phyloP scores from a whole-genome alignment of 345 rosid genomes.

The Conringia planisiliqua region DNA sequence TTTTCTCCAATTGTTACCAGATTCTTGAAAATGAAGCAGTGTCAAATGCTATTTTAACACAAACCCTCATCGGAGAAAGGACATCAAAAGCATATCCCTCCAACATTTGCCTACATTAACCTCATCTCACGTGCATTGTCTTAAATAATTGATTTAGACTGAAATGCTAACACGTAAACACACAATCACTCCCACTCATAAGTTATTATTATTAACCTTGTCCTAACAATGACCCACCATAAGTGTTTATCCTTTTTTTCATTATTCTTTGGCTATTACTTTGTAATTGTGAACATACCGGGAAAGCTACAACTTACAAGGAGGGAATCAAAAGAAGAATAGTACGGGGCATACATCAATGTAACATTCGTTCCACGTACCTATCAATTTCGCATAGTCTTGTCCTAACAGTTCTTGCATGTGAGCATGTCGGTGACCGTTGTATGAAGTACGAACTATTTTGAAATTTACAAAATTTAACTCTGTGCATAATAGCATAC shows the following conservation, averaged over 20 bases:
- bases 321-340: neutral
- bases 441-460: neutral
- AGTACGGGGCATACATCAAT: neutral
- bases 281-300: neutral
- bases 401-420: conserved; percentile 1
- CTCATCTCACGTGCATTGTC: neutral
- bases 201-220: neutral
- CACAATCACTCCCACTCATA: neutral
- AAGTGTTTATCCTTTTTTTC: neutral
- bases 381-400: neutral
- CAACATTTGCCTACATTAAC: neutral
- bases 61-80: neutral
- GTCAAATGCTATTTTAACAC: neutral
- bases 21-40: neutral
- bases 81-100: neutral
- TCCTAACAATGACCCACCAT: neutral
- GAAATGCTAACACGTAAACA: neutral
- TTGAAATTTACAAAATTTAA: neutral
- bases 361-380: neutral
- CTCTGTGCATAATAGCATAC: neutral
- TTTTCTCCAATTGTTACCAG: neutral
- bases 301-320: neutral
- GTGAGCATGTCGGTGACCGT: neutral
- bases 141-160: neutral
- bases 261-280: neutral